phyloP scores from a whole-genome alignment of 2,329 filamentous ascomycete genomes.

The Pyrenochaeta sp. region DNA sequence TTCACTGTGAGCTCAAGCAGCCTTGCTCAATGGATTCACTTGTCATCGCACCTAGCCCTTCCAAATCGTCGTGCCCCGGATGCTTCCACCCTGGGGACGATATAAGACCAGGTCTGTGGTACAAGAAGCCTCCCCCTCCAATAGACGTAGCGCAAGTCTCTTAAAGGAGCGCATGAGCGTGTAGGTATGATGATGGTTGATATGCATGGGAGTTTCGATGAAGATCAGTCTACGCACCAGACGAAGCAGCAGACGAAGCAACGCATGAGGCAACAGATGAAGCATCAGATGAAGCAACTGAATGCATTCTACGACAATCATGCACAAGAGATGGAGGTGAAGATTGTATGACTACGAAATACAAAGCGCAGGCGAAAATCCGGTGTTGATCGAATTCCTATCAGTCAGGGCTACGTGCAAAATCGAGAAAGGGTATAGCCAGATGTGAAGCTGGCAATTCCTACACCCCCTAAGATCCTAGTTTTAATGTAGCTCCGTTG shows the following conservation, averaged over 20 bases:
- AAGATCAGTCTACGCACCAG: no score
- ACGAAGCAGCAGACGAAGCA: no score
- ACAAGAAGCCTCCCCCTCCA: no score
- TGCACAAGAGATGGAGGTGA: slow-evolving; percentile 1
- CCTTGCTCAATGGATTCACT: background rate
- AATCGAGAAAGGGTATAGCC: no score
- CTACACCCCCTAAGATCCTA: no score
- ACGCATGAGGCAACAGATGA: no score
- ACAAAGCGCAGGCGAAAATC: background rate
- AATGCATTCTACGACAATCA: background rate
- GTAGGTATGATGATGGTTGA: background rate
- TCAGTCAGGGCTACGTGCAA: background rate
- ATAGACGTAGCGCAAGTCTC: background rate
- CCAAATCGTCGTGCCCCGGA: background rate
- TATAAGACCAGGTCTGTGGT: no score
- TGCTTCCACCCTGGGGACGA: background rate
- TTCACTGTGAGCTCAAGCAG: background rate
- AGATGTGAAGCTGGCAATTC: no score
- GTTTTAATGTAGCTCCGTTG: background rate
- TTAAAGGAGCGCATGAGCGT: background rate
- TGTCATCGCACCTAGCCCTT: background rate
- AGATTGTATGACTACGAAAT: background rate
- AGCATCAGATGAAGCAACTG: background rate
- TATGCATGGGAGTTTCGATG: no score
- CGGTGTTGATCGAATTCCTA: background rate